These are phyloP conservation scores for Fraxinus angustifolia DNA, from an alignment of 305 asterid species.

Conservation along the genomic window DNA sequence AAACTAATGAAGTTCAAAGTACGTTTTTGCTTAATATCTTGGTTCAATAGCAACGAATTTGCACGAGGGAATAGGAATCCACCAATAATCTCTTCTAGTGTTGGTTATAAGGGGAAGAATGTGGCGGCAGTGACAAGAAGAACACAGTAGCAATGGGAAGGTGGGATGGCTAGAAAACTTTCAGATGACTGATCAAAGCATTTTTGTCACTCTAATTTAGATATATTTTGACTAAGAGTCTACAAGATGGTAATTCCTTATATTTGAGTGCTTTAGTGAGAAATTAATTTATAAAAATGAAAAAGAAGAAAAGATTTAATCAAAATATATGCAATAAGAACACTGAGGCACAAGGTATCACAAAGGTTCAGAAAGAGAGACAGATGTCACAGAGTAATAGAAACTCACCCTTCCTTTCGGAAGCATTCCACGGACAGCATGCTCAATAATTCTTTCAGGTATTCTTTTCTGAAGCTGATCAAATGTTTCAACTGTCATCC, in stretches of 20 bases:
- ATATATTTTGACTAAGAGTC: not conserved
- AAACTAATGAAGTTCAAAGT: not conserved
- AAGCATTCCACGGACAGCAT: slow-evolving; percentile 97
- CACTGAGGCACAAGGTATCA: not conserved
- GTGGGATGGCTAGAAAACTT: not conserved
- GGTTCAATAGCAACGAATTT: not conserved
- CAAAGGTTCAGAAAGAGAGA: slow-evolving; percentile 4
- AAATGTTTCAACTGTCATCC: slow-evolving; percentile 88
- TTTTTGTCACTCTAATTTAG: not conserved
- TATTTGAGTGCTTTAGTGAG: not conserved
- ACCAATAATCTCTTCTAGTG: not conserved
- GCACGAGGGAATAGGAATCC: not conserved
- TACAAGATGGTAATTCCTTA: not conserved
- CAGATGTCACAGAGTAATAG: not conserved
- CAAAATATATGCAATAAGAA: not conserved
- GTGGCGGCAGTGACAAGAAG: not conserved
- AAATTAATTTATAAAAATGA: not conserved
- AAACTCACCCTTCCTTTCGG: slow-evolving; percentile 84
- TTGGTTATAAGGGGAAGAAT: not conserved
- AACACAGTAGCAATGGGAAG: not conserved
- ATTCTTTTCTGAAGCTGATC: slow-evolving; percentile 91
- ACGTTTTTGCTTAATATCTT: not conserved
- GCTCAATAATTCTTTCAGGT: slow-evolving; percentile 94
- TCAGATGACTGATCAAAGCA: not conserved
- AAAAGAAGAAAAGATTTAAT: not conserved